Conservation (phyloP, 1,284 basidiomycete species). For the Cryptococcus sp. region DNA sequence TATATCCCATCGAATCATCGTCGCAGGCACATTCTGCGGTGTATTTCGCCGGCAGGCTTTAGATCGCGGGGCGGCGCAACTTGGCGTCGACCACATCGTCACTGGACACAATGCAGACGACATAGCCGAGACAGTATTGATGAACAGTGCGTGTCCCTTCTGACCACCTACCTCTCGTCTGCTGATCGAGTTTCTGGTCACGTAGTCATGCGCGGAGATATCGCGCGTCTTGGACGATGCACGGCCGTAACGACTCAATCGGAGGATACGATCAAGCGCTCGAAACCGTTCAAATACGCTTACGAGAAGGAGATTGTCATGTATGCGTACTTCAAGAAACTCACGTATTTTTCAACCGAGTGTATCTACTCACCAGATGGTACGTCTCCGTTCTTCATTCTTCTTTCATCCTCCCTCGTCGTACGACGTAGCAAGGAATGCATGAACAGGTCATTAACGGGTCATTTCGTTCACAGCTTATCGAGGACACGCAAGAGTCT, state of each 20-base stretch:
- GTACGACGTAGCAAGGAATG: too few relatives aligned
- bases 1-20: neutral
- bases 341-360: constrained; percentile 99
- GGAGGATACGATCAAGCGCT: constrained; percentile 91
- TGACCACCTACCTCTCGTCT: too few relatives aligned
- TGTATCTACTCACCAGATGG: constrained; percentile 96
- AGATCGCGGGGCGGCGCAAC: constrained; percentile 85
- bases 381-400: constrained; percentile 19
- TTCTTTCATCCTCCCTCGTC: neutral
- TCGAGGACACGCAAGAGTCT: constrained; percentile 89
- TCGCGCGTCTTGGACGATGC: constrained; percentile 88
- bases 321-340: constrained; percentile 98
- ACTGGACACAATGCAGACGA: constrained; percentile 99
- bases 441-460: too few relatives aligned
- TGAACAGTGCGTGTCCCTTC: constrained; percentile 78
- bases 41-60: constrained; percentile 95
- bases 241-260: constrained; percentile 91
- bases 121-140: constrained; percentile 96
- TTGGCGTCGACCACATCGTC: constrained; percentile 95
- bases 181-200: neutral
- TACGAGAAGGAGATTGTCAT: constrained; percentile 99
- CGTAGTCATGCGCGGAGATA: constrained; percentile 93
- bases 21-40: constrained; percentile 83
- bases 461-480: constrained; percentile 64
- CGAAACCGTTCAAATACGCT: constrained; percentile 98